A percentile compares a stretch with the other conserved stretches of the same genome.
Evolutionary conservation across 306 rosid species (phyloP).

Genomic region (Prunus mume): DNA sequence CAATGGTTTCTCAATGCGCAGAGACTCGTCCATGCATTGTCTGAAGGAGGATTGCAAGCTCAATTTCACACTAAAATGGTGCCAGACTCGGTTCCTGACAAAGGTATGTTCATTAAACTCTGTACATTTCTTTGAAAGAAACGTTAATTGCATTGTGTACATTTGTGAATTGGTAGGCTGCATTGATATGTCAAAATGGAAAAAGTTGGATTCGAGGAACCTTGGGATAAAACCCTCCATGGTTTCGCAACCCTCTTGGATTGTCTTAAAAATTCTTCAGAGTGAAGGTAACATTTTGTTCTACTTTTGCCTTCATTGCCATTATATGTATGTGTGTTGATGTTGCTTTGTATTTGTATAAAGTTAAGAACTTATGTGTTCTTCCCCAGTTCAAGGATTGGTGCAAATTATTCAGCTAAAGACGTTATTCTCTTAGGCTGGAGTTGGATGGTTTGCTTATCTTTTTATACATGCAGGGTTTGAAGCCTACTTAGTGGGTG

Average conservation of each 20-base stretch:
- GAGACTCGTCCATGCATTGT: conserved; percentile 28
- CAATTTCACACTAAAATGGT: conserved; percentile 13
- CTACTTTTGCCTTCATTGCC: not conserved
- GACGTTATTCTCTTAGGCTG: not conserved
- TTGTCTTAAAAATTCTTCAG: conserved; percentile 35
- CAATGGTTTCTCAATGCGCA: not conserved
- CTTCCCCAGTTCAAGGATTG: not conserved
- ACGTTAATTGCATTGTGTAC: not conserved
- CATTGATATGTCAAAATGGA: conserved; percentile 40
- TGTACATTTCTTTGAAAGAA: not conserved
- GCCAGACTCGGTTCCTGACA: conserved; percentile 9
- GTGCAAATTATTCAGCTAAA: not conserved
- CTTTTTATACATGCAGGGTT: conserved; percentile 50
- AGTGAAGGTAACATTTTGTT: conserved; percentile 31
- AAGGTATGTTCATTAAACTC: conserved; percentile 14
- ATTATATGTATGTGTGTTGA: not conserved
- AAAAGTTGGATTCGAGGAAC: conserved; percentile 24
- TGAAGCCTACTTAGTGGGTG: conserved; percentile 92
- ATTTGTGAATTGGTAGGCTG: conserved; percentile 8
- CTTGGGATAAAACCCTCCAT: conserved; percentile 30
- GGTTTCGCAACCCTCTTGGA: conserved; percentile 30
- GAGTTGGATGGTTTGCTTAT: conserved; percentile 14
- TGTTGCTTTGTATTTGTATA: not conserved
- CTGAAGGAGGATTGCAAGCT: conserved; percentile 17
- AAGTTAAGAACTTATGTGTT: not conserved